Conservation (phyloP, 257 asterid species). For the Nicotiana sylvestris region DNA sequence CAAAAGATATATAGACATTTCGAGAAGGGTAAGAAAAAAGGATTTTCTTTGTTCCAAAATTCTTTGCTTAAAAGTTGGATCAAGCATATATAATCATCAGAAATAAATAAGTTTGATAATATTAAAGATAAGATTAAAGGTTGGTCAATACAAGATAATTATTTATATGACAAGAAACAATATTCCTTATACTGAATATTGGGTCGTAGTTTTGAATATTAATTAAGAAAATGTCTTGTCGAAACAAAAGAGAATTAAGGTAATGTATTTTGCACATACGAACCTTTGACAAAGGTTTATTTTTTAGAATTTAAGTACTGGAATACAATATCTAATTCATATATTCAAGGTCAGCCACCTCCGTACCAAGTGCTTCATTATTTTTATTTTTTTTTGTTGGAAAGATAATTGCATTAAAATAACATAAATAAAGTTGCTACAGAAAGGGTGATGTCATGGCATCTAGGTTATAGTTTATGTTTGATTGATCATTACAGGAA, state of each 20-base stretch:
- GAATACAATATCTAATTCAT: no score
- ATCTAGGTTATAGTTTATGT: no score
- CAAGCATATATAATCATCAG: neutral
- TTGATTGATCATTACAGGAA: no score
- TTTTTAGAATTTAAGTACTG: neutral
- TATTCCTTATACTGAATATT: neutral
- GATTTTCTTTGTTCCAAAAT: neutral
- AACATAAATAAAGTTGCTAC: no score
- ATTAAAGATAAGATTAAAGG: neutral
- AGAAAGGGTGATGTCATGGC: no score
- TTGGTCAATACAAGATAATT: no score
- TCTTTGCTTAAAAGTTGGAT: neutral
- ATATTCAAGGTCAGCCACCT: neutral
- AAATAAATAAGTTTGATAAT: neutral
- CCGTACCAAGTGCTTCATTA: neutral
- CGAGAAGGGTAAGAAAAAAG: neutral
- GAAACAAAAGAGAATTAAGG: neutral
- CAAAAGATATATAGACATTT: neutral
- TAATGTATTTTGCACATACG: neutral
- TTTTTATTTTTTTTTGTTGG: no score
- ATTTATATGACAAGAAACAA: neutral
- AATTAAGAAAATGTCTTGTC: no score
- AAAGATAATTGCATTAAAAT: no score
- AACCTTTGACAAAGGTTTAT: neutral
- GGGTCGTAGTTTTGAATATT: neutral